These are phyloP conservation scores for Saccharomyces hybrid DNA, from an alignment of 1,139 yeast species.

Conservation along the genomic window DNA sequence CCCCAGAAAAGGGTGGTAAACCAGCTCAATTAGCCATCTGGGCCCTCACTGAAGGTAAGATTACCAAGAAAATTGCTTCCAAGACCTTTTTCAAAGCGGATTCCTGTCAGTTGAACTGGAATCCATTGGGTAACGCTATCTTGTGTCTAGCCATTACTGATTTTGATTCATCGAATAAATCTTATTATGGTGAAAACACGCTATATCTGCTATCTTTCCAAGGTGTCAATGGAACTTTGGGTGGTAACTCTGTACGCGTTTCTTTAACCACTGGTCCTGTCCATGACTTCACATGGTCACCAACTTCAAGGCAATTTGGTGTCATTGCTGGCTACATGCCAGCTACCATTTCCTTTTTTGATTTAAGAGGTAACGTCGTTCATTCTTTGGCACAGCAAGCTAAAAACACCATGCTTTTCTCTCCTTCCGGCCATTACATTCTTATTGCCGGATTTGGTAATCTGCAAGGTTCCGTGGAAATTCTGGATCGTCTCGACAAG, in stretches of 20 bases:
- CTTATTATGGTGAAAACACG: slow-evolving; percentile 95
- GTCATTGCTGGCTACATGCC: slow-evolving; percentile 98
- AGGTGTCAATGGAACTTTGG: slow-evolving; percentile 64
- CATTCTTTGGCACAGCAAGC: slow-evolving; percentile 82
- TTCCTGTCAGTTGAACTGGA: slow-evolving; percentile 88
- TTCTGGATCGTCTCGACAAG: slow-evolving; percentile 86
- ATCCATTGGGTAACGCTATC: slow-evolving; percentile 86
- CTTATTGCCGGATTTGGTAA: slow-evolving; percentile 97
- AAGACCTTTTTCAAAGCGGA: slow-evolving; percentile 95
- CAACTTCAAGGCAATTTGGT: slow-evolving; percentile 93
- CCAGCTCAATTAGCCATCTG: slow-evolving; percentile 87
- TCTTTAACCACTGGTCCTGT: slow-evolving; percentile 89
- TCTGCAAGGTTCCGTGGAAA: slow-evolving; percentile 92
- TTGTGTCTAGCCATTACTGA: slow-evolving; percentile 93
- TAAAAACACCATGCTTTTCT: slow-evolving; percentile 81
- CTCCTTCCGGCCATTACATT: slow-evolving; percentile 90
- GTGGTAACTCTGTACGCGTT: slow-evolving; percentile 84
- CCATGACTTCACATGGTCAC: slow-evolving; percentile 97
- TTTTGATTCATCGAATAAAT: slow-evolving; percentile 88
- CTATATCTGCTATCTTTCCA: slow-evolving; percentile 57
- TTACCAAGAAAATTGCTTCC: slow-evolving; percentile 72
- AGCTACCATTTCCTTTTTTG: slow-evolving; percentile 88
- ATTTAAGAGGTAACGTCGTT: slow-evolving; percentile 84
- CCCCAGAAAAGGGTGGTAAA: slow-evolving; percentile 75
- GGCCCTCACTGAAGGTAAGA: slow-evolving; percentile 54